Conservation (phyloP, 257 asterid genomes). For the Solanum arcanum region DNA sequence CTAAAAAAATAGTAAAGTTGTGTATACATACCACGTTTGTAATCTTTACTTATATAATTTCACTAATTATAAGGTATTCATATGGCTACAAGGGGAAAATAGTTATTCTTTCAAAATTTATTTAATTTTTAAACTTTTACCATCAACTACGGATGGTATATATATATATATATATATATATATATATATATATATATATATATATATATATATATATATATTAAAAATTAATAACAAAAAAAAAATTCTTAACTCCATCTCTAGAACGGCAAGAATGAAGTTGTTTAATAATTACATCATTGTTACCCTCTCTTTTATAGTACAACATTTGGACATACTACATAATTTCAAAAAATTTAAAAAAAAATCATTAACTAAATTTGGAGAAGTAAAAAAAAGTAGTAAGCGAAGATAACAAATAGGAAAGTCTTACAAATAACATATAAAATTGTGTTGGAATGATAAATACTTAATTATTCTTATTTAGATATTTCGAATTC, state of each 20-base stretch:
- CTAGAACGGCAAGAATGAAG: background rate
- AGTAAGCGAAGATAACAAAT: background rate
- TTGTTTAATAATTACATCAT: background rate
- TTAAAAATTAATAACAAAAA: no score
- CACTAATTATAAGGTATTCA: background rate
- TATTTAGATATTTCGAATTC: no score
- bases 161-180: no score
- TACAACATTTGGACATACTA: background rate
- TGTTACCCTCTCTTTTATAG: background rate
- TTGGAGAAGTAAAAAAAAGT: background rate
- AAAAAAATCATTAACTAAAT: background rate
- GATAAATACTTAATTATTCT: no score
- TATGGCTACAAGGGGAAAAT: background rate
- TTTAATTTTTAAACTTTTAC: background rate
- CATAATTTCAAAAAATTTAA: background rate
- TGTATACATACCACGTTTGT: accelerated
- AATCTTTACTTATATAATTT: accelerated
- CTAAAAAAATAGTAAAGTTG: no score
- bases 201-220: no score
- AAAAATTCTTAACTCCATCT: background rate
- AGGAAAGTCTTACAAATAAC: background rate
- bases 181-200: no score
- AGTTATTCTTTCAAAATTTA: background rate
- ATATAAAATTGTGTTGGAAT: no score
- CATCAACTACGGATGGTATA: no score